These are phyloP conservation scores for Amoeboaphelidium occidentale DNA, from an alignment of 371 early-diverging fungal species.

Conservation along the genomic window DNA sequence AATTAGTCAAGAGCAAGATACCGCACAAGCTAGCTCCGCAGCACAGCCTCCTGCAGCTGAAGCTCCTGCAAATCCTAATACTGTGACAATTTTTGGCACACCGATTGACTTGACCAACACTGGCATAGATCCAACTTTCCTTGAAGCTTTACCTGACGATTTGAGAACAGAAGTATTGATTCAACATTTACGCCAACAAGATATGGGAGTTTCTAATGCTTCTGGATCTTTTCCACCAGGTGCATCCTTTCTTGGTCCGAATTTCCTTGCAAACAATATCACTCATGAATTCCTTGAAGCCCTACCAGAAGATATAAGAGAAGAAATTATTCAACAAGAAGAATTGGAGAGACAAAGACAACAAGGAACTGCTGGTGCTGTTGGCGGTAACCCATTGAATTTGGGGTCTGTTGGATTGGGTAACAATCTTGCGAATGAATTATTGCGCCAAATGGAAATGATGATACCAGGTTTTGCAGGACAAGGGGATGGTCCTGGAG, in stretches of 20 bases:
- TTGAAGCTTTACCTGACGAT: conserved; percentile 87
- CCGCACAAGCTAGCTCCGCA: conserved; percentile 9
- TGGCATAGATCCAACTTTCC: conserved; percentile 78
- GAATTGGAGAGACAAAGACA: conserved; percentile 20
- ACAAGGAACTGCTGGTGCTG: conserved; percentile 5
- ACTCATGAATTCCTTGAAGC: conserved; percentile 51
- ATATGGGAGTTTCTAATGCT: neutral
- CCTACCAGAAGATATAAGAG: conserved; percentile 49
- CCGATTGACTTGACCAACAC: conserved; percentile 69
- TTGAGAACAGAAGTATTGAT: conserved; percentile 71
- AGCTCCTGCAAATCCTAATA: conserved; percentile 6
- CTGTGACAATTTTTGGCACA: conserved; percentile 38
- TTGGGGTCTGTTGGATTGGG: conserved; percentile 6
- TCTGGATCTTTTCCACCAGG: conserved; percentile 2
- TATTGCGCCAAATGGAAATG: neutral
- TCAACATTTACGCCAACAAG: conserved; percentile 34
- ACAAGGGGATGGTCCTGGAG: conserved; percentile 2
- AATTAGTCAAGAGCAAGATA: conserved; percentile 16
- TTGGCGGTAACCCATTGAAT: conserved; percentile 3
- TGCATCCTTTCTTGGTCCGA: conserved; percentile 6
- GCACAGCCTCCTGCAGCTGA: conserved; percentile 1
- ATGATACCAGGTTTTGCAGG: no score
- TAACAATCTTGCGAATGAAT: neutral
- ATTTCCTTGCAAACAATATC: conserved; percentile 15
- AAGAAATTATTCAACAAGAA: conserved; percentile 42